phyloP scores from a whole-genome alignment of 495 filamentous ascomycete genomes.

The Tuber microsphaerosporum region DNA sequence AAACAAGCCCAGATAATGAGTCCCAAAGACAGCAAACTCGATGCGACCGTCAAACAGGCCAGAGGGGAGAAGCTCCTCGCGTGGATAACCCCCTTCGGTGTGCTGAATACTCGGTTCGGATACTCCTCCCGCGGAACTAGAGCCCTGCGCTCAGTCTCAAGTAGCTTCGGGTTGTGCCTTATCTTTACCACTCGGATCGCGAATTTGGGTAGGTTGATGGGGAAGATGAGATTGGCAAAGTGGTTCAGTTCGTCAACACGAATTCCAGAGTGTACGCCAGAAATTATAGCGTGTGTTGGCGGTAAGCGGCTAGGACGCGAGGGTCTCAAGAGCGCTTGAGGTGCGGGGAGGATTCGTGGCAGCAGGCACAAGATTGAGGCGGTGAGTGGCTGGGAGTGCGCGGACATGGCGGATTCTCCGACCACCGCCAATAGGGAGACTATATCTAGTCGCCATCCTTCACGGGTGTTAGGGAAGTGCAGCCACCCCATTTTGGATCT shows the following conservation, averaged over 20 bases:
- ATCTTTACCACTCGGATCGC: conserved; percentile 49
- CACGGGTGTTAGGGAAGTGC: not conserved
- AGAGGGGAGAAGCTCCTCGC: conserved; percentile 12
- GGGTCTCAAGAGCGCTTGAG: conserved; percentile 56
- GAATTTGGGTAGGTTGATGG: conserved; percentile 47
- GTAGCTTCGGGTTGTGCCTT: conserved; percentile 41
- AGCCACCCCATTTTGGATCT: not conserved
- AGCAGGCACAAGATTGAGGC: conserved; percentile 52
- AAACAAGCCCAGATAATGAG: conserved; percentile 46
- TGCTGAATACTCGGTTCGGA: conserved; percentile 6
- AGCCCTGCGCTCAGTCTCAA: conserved; percentile 3
- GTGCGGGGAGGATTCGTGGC: conserved; percentile 61
- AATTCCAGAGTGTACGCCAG: conserved; percentile 54
- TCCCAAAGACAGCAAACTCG: conserved; percentile 45
- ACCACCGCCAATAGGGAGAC: conserved; percentile 14
- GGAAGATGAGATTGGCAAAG: conserved; percentile 57
- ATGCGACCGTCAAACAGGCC: conserved; percentile 50
- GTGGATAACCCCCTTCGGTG: conserved; percentile 4
- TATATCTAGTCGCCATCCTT: conserved; percentile 7
- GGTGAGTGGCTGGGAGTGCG: conserved; percentile 54
- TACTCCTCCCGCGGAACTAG: not conserved
- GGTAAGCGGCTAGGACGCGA: conserved; percentile 52
- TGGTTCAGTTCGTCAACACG: conserved; percentile 45
- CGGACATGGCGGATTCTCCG: conserved; percentile 51
- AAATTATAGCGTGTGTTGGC: conserved; percentile 50